A percentile compares a stretch with the other conserved stretches of the same genome.
Conservation (phyloP, 805 yeast genomes). For the Wickerhamomyces strasburgensis region DNA sequence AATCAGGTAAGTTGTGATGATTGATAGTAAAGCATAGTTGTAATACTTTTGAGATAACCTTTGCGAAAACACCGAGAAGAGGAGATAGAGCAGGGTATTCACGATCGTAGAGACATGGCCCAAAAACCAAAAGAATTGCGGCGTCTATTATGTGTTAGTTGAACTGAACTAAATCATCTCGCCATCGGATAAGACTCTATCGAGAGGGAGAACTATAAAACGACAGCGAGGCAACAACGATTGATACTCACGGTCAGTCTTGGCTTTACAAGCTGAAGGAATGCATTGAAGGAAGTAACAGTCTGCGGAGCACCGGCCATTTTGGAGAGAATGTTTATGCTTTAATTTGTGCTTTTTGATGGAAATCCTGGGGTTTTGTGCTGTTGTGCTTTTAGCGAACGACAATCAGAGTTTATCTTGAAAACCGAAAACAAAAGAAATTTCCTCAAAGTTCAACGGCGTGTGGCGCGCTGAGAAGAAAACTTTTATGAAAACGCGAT, state of each 20-base stretch:
- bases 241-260: slow-evolving; percentile 10
- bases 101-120: slow-evolving; percentile 51
- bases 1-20: slow-evolving; percentile 55
- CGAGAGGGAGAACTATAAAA: too few species aligned
- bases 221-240: not conserved
- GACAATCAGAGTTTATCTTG: not conserved
- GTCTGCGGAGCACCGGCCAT: slow-evolving; percentile 2
- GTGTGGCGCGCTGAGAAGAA: too few species aligned
- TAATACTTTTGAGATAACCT: slow-evolving; percentile 32
- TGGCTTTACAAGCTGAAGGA: slow-evolving; percentile 17
- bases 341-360: not conserved
- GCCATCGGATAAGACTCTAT: too few species aligned
- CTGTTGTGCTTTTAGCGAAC: too few species aligned
- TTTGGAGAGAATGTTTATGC: slow-evolving; percentile 2
- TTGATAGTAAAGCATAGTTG: slow-evolving; percentile 41
- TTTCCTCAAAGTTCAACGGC: too few species aligned
- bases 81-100: slow-evolving; percentile 35
- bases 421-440: not conserved
- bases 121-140: slow-evolving; percentile 67
- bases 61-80: slow-evolving; percentile 38
- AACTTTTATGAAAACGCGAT: too few species aligned
- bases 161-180: too few species aligned
- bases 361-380: too few species aligned
- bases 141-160: too few species aligned
- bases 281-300: slow-evolving; percentile 11